Conservation (phyloP, 2,329 filamentous ascomycete genomes). For the Neofusicoccum laricinum region DNA sequence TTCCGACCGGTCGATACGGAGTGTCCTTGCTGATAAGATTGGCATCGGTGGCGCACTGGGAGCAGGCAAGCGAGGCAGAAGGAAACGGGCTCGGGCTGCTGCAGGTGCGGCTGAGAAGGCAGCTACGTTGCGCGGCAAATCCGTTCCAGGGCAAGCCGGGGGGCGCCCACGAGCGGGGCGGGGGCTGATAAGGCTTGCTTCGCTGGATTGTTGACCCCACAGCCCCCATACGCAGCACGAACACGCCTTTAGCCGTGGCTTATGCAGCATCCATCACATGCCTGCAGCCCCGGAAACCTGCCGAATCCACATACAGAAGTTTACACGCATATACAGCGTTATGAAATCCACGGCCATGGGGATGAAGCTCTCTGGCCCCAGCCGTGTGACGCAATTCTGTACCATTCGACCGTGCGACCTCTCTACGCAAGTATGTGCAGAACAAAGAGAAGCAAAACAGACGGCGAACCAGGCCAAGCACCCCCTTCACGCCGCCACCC, state of each 20-base stretch:
- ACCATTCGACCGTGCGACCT: too few relatives aligned
- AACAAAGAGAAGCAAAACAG: too few relatives aligned
- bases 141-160: not conserved
- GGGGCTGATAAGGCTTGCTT: not conserved
- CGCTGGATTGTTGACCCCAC: not conserved
- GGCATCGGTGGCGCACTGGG: not conserved
- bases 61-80: not conserved
- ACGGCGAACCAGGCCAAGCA: too few relatives aligned
- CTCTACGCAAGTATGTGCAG: too few relatives aligned
- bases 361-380: too few relatives aligned
- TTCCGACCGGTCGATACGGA: not conserved
- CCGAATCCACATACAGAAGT: not conserved
- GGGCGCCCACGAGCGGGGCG: not conserved
- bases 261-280: not conserved
- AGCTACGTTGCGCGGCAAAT: not conserved
- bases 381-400: too few relatives aligned
- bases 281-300: not conserved
- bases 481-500: too few relatives aligned
- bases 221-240: not conserved
- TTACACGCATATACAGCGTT: too few relatives aligned
- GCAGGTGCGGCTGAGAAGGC: not conserved
- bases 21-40: not conserved
- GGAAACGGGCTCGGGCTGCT: not conserved
- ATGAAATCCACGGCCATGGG: too few relatives aligned
- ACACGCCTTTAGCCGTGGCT: not conserved